phyloP scores from a whole-genome alignment of 2,329 filamentous ascomycete genomes.

The Aureobasidium namibiae region DNA sequence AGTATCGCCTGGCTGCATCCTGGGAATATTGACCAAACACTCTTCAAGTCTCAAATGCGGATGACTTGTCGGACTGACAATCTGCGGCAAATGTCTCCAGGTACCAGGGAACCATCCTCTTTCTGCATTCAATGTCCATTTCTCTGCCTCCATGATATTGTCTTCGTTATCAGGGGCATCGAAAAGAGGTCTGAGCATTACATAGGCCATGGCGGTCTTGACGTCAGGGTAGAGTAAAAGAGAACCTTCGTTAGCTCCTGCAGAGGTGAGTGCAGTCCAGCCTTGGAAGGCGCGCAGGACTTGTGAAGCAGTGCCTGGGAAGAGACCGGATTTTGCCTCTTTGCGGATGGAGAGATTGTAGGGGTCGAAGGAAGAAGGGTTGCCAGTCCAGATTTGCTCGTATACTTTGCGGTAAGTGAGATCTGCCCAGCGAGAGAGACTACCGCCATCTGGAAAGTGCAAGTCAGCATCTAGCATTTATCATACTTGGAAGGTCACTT shows the following conservation, averaged over 20 bases:
- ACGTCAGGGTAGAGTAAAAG: constrained; percentile 2
- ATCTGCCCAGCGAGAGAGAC: constrained; percentile 8
- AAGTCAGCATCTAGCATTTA: neutral
- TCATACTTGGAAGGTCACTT: neutral
- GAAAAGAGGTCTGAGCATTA: constrained; percentile 1
- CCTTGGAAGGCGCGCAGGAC: constrained; percentile 2
- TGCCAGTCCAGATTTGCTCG: neutral
- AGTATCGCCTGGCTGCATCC: neutral
- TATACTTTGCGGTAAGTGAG: neutral
- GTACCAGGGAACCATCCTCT: neutral
- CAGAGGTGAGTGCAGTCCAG: constrained; percentile 3
- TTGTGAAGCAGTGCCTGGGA: neutral
- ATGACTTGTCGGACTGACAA: neutral
- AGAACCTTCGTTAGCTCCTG: constrained; percentile 1
- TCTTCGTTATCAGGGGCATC: neutral
- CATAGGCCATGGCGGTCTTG: constrained; percentile 4
- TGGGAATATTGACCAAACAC: constrained; percentile 5
- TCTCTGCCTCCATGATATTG: neutral
- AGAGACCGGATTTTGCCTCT: neutral
- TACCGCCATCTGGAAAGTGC: neutral
- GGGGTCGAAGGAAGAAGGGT: neutral
- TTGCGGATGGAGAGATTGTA: neutral
- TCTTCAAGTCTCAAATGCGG: constrained; percentile 5
- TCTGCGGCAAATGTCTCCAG: constrained; percentile 1
- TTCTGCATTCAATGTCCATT: constrained; percentile 1